phyloP scores from a whole-genome alignment of 202 grass and related monocot species.

The Zoysia matrella region DNA sequence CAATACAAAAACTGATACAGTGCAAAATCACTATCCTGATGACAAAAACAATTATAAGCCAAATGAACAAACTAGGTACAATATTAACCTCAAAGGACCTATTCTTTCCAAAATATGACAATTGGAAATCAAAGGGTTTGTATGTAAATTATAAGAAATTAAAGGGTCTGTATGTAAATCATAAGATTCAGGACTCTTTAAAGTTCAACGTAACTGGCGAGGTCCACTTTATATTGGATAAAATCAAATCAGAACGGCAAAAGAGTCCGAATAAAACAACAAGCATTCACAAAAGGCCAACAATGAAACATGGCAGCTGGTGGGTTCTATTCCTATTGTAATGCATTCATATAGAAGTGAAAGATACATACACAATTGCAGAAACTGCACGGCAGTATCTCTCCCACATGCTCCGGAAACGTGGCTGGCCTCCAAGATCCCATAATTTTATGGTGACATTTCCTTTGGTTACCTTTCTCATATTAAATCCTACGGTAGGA shows the following conservation, averaged over 20 bases:
- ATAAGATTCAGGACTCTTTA: background rate
- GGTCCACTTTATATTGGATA: constrained; percentile 8
- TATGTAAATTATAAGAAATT: background rate
- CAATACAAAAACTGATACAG: constrained; percentile 6
- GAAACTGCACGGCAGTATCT: too few relatives aligned
- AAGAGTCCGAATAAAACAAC: background rate
- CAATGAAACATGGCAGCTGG: constrained; percentile 25
- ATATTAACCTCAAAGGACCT: constrained; percentile 7
- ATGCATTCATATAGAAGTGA: constrained; percentile 18
- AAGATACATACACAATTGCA: constrained; percentile 58
- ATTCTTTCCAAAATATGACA: background rate
- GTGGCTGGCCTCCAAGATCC: too few relatives aligned
- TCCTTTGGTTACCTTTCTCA: too few relatives aligned
- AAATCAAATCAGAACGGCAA: constrained; percentile 11
- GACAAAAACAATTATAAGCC: constrained; percentile 10
- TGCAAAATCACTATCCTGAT: constrained; percentile 15
- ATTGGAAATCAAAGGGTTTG: constrained; percentile 11
- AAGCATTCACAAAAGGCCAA: constrained; percentile 11
- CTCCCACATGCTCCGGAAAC: too few relatives aligned
- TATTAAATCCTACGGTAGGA: too few relatives aligned
- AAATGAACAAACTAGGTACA: background rate
- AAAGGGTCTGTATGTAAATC: too few relatives aligned
- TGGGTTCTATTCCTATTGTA: constrained; percentile 21
- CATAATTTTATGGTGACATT: too few relatives aligned
- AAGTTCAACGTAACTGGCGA: background rate